A percentile compares a stretch with the other conserved stretches of the same genome.
Evolutionary conservation across 768 basidiomycete genomes (phyloP).

Genomic region (Rhizopogon vesiculosus): DNA sequence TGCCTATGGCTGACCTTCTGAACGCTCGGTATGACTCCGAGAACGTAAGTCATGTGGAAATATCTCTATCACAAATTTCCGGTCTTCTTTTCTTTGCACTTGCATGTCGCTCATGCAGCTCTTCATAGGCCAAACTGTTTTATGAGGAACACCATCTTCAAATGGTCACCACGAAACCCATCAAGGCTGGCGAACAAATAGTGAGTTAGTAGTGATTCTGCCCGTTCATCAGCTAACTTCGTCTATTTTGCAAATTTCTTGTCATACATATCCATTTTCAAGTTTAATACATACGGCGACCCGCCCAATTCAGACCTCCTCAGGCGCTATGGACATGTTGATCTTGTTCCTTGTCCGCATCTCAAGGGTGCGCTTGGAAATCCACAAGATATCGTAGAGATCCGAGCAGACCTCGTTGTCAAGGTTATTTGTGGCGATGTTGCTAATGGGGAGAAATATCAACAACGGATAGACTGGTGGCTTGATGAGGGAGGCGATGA

Average conservation of each 20-base stretch:
- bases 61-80: background rate
- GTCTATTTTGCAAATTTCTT: background rate
- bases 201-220: slow-evolving; percentile 38
- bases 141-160: slow-evolving; percentile 66
- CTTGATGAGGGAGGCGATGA: slow-evolving; percentile 88
- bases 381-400: slow-evolving; percentile 75
- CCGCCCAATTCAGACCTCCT: slow-evolving; percentile 90
- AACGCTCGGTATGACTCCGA: slow-evolving; percentile 84
- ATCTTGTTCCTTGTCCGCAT: slow-evolving; percentile 54
- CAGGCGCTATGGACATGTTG: slow-evolving; percentile 93
- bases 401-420: slow-evolving; percentile 68
- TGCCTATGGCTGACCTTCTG: slow-evolving; percentile 94
- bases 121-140: slow-evolving; percentile 73
- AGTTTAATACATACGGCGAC: slow-evolving; percentile 97
- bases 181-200: slow-evolving; percentile 81
- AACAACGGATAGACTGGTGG: slow-evolving; percentile 88
- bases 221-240: background rate
- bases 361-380: slow-evolving; percentile 45
- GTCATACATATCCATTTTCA: background rate
- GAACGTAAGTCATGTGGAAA: slow-evolving; percentile 52
- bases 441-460: slow-evolving; percentile 8
- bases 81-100: background rate
- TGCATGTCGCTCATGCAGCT: slow-evolving; percentile 1
- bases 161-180: slow-evolving; percentile 77
- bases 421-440: slow-evolving; percentile 24